Percentiles rank a stretch among this genome's conserved stretches.
phyloP scores from a whole-genome alignment of 2,329 filamentous ascomycete species.

The Ophiostoma perfectum region DNA sequence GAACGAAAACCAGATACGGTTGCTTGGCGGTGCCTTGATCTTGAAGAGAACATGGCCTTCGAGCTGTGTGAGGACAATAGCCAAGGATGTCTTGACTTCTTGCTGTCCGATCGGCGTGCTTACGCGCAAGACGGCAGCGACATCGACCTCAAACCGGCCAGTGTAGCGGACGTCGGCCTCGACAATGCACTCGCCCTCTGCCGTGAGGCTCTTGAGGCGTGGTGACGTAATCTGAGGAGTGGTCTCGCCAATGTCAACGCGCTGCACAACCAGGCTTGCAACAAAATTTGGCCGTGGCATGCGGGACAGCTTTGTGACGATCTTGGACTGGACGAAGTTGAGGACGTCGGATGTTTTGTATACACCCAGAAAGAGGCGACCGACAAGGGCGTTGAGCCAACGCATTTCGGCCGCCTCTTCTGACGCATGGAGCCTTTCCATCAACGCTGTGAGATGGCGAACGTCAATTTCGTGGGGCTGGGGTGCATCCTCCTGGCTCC shows the following conservation, averaged over 20 bases:
- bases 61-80: slow-evolving; percentile 75
- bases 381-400: slow-evolving; percentile 89
- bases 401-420: slow-evolving; percentile 86
- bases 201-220: slow-evolving; percentile 77
- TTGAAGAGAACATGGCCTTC: slow-evolving; percentile 80
- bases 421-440: slow-evolving; percentile 84
- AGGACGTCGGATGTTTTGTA: slow-evolving; percentile 82
- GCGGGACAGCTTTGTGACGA: slow-evolving; percentile 92
- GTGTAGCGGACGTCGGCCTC: slow-evolving; percentile 86
- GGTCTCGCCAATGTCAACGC: slow-evolving; percentile 78
- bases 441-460: slow-evolving; percentile 79
- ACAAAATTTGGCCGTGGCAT: slow-evolving; percentile 90
- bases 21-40: slow-evolving; percentile 92
- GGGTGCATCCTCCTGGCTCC: slow-evolving; percentile 71
- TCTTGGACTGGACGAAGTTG: slow-evolving; percentile 71
- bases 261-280: slow-evolving; percentile 73
- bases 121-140: slow-evolving; percentile 87
- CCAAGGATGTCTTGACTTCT: slow-evolving; percentile 83
- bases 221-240: slow-evolving; percentile 87
- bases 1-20: slow-evolving; percentile 93
- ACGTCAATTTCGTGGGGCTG: slow-evolving; percentile 72
- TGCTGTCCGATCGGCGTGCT: slow-evolving; percentile 88
- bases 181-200: slow-evolving; percentile 82
- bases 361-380: slow-evolving; percentile 78
- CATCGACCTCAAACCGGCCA: slow-evolving; percentile 82